Evolutionary conservation across 306 rosid species (phyloP), one percentile per base, ranked within the genome.

Genomic region (Quercus dentata): DNA sequence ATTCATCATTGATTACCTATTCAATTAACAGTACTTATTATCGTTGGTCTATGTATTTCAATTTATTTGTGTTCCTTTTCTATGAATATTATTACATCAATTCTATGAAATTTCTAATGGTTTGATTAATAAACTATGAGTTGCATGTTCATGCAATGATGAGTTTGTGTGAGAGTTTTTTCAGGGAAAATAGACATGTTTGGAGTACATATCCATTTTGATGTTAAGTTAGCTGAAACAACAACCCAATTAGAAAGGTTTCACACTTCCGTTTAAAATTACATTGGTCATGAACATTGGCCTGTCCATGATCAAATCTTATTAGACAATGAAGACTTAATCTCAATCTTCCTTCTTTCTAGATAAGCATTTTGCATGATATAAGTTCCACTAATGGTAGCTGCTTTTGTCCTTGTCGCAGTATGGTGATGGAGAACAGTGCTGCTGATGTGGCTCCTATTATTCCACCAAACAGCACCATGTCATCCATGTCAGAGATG

Each of bases 401-500:
- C 81, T 85, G 71, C 68, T 84, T 86, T 80, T 84, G n/a, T 79
- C 35, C 74, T 80, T 87, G 76, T 84, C 80, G 82, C 88, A 92
- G 97, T 77, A 91, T 92, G 93, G 67, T 91, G 92, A 92, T 92
- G 93, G 97, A 88, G 87, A 89, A 78, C 63, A 79, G 83, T 83
- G 87, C 83, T 56, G 85, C 85, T 38, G 91, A 91, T 56, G 84
- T 83, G 87, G 89, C 84, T 81, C 92, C 89, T 23, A 82, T 84
- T 18, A 86, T 88, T 80, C 98, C 93, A 27, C 94, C 93, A 64
- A 94, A 85, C 38, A 77, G 93, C 49, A 76, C 78, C 9, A 92
- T 89, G 90, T 82, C 97, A 56, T 83, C 97, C 35, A 80, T 88
- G 88, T 89, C 98, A 25, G 97, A 92, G 80, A 94, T 94, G 89